These are phyloP conservation scores for Taphrina deformans DNA, from an alignment of 1,139 yeast genomes.

Conservation along the genomic window DNA sequence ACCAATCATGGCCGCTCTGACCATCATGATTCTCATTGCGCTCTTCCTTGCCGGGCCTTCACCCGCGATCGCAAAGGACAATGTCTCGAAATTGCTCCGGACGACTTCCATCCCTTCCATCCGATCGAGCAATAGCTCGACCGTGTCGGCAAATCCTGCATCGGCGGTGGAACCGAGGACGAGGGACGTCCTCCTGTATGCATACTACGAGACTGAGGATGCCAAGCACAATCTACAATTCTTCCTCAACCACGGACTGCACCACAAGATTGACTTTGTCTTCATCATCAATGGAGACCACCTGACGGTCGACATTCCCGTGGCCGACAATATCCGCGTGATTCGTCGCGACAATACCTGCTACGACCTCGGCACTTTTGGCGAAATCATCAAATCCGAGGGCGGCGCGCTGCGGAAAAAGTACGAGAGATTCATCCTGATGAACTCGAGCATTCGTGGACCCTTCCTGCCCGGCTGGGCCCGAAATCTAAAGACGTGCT, in stretches of 20 bases:
- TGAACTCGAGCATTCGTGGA: slow-evolving; percentile 16
- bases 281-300: slow-evolving; percentile 21
- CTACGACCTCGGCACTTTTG: slow-evolving; percentile 17
- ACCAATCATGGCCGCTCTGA: not conserved
- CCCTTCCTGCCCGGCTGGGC: slow-evolving; percentile 32
- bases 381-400: slow-evolving; percentile 5
- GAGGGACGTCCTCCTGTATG: slow-evolving; percentile 14
- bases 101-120: not conserved
- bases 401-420: not conserved
- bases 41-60: not conserved
- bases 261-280: slow-evolving; percentile 26
- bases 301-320: slow-evolving; percentile 1
- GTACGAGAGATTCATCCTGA: slow-evolving; percentile 26
- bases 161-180: no score
- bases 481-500: slow-evolving; percentile 2
- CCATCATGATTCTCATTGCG: not conserved
- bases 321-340: slow-evolving; percentile 4
- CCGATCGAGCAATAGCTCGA: not conserved
- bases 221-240: slow-evolving; percentile 12
- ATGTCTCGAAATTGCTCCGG: not conserved
- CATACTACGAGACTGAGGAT: slow-evolving; percentile 13
- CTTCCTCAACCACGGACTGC: slow-evolving; percentile 24
- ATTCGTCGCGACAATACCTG: slow-evolving; percentile 13
- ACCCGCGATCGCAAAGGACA: not conserved
- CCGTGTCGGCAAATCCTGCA: not conserved